A percentile compares a stretch with the other conserved stretches of the same genome.
Evolutionary conservation across 169 alveolate species (phyloP).

Genomic region (Miamiensis avidus): DNA sequence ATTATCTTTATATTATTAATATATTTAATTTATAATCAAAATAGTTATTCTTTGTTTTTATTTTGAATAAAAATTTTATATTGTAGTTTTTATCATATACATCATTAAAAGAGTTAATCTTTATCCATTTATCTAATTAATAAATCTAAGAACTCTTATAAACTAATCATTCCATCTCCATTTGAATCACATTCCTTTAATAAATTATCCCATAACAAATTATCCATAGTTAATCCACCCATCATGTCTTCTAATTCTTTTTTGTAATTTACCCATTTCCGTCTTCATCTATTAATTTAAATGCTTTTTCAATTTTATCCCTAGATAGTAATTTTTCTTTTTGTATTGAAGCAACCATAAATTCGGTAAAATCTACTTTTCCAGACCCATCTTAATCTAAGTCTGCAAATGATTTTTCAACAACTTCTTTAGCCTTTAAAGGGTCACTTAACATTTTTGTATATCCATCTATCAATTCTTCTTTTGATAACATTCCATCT

Average conservation of each 20-base stretch:
- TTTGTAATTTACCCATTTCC: constrained; percentile 48
- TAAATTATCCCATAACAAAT: constrained; percentile 46
- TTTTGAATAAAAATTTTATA: too few relatives aligned
- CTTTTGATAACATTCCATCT: constrained; percentile 45
- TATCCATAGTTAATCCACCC: constrained; percentile 52
- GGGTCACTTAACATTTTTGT: constrained; percentile 28
- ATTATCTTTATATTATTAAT: too few relatives aligned
- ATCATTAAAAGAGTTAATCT: not conserved
- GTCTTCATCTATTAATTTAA: constrained; percentile 58
- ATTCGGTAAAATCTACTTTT: constrained; percentile 36
- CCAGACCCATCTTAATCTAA: constrained; percentile 43
- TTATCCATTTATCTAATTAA: not conserved
- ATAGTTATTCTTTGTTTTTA: too few relatives aligned
- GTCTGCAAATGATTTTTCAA: constrained; percentile 27
- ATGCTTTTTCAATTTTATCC: constrained; percentile 33
- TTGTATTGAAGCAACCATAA: constrained; percentile 29
- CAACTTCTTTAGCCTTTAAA: constrained; percentile 39
- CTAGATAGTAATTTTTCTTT: constrained; percentile 28
- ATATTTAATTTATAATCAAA: too few relatives aligned
- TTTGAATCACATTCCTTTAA: constrained; percentile 61
- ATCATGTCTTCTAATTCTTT: constrained; percentile 53
- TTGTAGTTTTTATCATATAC: too few relatives aligned
- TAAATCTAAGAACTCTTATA: constrained; percentile 28
- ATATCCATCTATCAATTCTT: constrained; percentile 40
- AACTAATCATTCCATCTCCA: constrained; percentile 66